These are phyloP conservation scores for Dothideomycetes sp. DNA, from an alignment of 2,329 filamentous ascomycete genomes.

Conservation along the genomic window DNA sequence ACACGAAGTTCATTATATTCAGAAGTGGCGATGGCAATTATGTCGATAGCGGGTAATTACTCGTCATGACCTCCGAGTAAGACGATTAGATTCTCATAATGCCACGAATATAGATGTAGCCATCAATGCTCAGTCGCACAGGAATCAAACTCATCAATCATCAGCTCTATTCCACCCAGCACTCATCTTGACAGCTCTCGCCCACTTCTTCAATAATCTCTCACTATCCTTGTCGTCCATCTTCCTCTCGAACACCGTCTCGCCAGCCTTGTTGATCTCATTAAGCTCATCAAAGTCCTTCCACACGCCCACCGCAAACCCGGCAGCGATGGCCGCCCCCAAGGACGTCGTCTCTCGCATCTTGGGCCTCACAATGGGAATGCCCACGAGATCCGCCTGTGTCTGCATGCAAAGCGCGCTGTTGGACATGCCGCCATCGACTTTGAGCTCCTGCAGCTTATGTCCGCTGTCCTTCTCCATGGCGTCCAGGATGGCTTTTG, in stretches of 20 bases:
- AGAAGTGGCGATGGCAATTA: no score
- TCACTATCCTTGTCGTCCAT: conserved; percentile 47
- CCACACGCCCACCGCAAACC: conserved; percentile 75
- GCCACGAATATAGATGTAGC: no score
- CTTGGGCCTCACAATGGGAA: conserved; percentile 69
- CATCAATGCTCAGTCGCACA: no score
- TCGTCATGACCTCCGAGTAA: no score
- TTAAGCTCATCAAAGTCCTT: conserved; percentile 61
- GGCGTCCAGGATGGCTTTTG: conserved; percentile 79
- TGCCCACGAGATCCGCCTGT: conserved; percentile 75
- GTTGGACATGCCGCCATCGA: conserved; percentile 84
- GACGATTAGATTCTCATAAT: no score
- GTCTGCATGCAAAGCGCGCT: conserved; percentile 85
- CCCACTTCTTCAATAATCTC: conserved; percentile 60
- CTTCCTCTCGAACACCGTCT: conserved; percentile 58
- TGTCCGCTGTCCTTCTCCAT: conserved; percentile 82
- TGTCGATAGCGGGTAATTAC: no score
- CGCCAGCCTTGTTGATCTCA: conserved; percentile 59
- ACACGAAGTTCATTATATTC: no score
- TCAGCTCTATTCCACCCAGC: conserved; percentile 54
- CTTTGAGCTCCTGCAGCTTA: conserved; percentile 61
- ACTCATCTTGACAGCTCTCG: conserved; percentile 68
- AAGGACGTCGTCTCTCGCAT: conserved; percentile 89
- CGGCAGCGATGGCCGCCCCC: conserved; percentile 79
- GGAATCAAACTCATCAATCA: neutral